Evolutionary conservation across 768 basidiomycete species (phyloP).

Genomic region (Nidularia sp.): DNA sequence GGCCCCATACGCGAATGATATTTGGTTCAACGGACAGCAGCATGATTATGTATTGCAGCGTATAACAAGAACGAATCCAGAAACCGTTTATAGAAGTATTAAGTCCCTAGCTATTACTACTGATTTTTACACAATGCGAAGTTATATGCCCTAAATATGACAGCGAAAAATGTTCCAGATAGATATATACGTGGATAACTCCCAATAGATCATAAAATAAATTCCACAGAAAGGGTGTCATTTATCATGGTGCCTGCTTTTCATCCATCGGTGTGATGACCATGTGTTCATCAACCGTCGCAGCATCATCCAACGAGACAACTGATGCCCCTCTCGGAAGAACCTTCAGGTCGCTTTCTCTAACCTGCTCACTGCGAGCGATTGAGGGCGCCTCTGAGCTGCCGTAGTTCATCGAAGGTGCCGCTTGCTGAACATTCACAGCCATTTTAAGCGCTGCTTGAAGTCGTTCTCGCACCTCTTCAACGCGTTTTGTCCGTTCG

Average conservation of each 20-base stretch:
- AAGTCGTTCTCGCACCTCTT: slow-evolving; percentile 59
- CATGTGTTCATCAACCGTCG: slow-evolving; percentile 35
- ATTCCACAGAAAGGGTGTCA: neutral
- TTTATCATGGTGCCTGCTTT: slow-evolving; percentile 7
- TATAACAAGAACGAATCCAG: no score
- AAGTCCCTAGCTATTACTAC: no score
- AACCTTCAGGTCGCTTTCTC: neutral
- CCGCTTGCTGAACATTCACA: neutral
- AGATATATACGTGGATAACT: neutral
- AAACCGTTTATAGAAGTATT: no score
- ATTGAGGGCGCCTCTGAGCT: neutral
- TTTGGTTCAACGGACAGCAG: no score
- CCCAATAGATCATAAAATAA: neutral
- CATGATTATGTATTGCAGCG: no score
- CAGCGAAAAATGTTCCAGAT: no score
- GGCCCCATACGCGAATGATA: no score
- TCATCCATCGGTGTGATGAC: slow-evolving; percentile 22
- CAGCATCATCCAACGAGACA: slow-evolving; percentile 1
- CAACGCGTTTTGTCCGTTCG: slow-evolving; percentile 61
- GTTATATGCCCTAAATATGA: no score
- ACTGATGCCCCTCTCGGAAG: neutral
- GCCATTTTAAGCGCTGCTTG: slow-evolving; percentile 36
- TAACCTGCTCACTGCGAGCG: neutral
- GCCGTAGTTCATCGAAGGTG: neutral
- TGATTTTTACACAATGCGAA: no score